Base-by-base conservation (phyloP, 2,329 filamentous ascomycete genomes). In the Fusarium tupiense region DNA sequence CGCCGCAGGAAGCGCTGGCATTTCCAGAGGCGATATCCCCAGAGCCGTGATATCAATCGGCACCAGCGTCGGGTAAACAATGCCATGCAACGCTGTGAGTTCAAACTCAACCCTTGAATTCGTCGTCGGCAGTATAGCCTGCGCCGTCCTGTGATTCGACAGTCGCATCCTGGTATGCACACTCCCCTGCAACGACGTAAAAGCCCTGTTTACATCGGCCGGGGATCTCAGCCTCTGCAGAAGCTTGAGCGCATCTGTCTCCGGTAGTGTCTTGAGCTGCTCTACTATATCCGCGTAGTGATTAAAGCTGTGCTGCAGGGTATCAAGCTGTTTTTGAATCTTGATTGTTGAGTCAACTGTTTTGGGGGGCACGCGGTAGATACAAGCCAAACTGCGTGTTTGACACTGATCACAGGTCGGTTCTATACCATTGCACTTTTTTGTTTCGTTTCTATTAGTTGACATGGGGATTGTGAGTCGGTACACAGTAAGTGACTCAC, bases 361-460 rank as follows among this genome's bases (percentile, higher is more conserved):
- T 13, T 65, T 65, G 13, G 63, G 63, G 8, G 63, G 63, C 8
- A 65, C 24, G 44, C 63, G 46, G 31, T 65, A 65, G 6, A 54
- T 33, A 14, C 63, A 65, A 2, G 59, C n/a, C 24, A 65, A 13
- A 9, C 40, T 53, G 13, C 63, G 63, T 7, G 37, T 46, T n/a
- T 49, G 58, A 54, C 63, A 65, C 22, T 65, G 63, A 29, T 65
- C 63, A 46, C 63, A 65, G 31, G 47, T 41, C n/a, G 63, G 63
- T 19, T 65, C 63, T 24, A 41, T 26, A 6, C 59, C 63, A 29
- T 66, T 54, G 2, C 63, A 66, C 63, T 66, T 65, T 49, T 0
- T 41, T 22, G 8, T 16, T 16, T 8, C 47, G 19, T 11, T 17
- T 33, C 4, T 22, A 31, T 65, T 26, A 65, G 63, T 19, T 24